Evolutionary conservation across 768 basidiomycete species (phyloP).

Genomic region (Lactifluus hygrophoroides): DNA sequence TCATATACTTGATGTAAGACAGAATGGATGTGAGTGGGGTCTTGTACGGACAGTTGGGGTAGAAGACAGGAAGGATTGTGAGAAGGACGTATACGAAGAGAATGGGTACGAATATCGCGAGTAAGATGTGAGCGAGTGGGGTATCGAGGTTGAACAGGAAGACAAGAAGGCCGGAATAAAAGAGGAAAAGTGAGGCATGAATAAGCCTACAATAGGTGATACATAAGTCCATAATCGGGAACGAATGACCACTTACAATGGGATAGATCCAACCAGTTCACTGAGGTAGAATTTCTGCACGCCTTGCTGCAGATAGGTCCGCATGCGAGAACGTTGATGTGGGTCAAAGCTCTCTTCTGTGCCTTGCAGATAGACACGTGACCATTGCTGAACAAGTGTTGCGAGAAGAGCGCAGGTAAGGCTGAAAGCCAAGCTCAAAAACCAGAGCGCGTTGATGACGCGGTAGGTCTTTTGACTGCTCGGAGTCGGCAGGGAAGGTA

Average conservation of each 20-base stretch:
- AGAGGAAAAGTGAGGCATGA: slow-evolving; percentile 11
- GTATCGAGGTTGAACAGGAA: neutral
- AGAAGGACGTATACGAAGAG: slow-evolving; percentile 1
- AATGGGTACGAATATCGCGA: neutral
- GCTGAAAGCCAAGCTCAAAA: slow-evolving; percentile 15
- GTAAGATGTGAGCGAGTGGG: slow-evolving; percentile 1
- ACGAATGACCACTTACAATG: neutral
- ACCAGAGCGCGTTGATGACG: slow-evolving; percentile 18
- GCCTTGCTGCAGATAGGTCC: slow-evolving; percentile 10
- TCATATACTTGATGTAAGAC: neutral
- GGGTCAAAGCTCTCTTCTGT: slow-evolving; percentile 2
- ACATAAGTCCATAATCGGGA: neutral
- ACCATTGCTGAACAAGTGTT: slow-evolving; percentile 19
- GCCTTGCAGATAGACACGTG: slow-evolving; percentile 15
- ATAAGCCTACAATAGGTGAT: neutral
- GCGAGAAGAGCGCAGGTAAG: slow-evolving; percentile 13
- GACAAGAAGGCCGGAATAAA: slow-evolving; percentile 6
- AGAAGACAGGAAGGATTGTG: slow-evolving; percentile 8
- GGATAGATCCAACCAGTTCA: slow-evolving; percentile 6
- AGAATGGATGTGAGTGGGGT: slow-evolving; percentile 11
- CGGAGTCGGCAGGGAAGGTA: neutral
- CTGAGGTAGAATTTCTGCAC: slow-evolving; percentile 9
- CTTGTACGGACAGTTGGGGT: slow-evolving; percentile 10
- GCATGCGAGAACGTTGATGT: slow-evolving; percentile 11
- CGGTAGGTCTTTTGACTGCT: neutral